Base-by-base conservation (phyloP, 2,329 filamentous ascomycete species). In the Colletotrichum zoysiae region DNA sequence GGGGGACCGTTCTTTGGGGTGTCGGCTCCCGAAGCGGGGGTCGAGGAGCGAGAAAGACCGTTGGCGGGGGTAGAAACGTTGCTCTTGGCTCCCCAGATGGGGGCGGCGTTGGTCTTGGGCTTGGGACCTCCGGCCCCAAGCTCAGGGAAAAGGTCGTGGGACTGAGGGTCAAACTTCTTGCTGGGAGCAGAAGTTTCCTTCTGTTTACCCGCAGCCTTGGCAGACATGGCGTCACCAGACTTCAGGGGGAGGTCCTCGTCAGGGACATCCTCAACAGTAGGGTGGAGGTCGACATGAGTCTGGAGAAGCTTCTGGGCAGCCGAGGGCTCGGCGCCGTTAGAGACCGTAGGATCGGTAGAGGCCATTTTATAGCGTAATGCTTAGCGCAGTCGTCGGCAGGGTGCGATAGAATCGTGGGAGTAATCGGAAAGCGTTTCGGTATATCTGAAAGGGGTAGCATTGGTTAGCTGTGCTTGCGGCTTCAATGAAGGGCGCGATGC, bases 141-240 rank as follows among this genome's bases (percentile, higher is more conserved):
- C 76, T 95, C 91, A n/a, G 96, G 96, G 87, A 99, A 99, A 71
- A 93, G 86, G 82, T 98, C 95, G 79, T 97, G 93, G 23, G 94
- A 97, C 78, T 93, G 89, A 26, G 94, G 95, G 81, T 98, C 94
- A 73, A 98, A 84, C 64, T 86, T 77, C 55, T 83, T 82, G 42
- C 82, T 74, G 55, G 80, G 75, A 56, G 78, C 79, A 2, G 84
- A 80, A 44, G 86, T 81, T 67, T 88, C 86, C 80, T 91, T 91
- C 79, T 92, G 90, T 85, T 93, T 94, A 65, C 88, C 90, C 56
- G 89, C 88, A 73, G 89, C 87, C 82, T 92, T 93, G 63, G 89
- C 83, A 73, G 89, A 89, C 77, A 87, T 80, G 30, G 86, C 83
- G 75, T 80, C 81, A 81, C 83, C 60, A 35, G 67, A 87, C 84